These are phyloP conservation scores for Cutaneotrichosporon spelunceum DNA, from an alignment of 1,284 basidiomycete genomes.

Conservation along the genomic window DNA sequence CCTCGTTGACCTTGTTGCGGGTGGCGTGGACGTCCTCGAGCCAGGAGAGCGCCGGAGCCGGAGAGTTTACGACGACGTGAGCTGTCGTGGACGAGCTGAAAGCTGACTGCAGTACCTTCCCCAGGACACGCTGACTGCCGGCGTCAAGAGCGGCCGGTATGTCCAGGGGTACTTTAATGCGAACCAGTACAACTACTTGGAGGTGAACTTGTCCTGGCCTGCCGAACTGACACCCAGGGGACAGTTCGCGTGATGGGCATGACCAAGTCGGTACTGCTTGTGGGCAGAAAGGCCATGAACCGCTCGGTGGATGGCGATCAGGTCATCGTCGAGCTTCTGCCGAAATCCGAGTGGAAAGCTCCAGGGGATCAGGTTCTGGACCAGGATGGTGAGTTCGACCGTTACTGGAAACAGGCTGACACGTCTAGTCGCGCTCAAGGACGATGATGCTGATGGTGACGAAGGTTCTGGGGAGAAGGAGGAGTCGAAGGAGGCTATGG, in stretches of 20 bases:
- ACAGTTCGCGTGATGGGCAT: constrained; percentile 72
- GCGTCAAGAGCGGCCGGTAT: constrained; percentile 77
- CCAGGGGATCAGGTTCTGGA: constrained; percentile 91
- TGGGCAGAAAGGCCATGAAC: constrained; percentile 93
- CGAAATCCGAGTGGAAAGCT: constrained; percentile 87
- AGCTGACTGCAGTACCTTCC: constrained; percentile 69
- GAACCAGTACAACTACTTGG: constrained; percentile 92
- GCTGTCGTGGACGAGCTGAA: constrained; percentile 20
- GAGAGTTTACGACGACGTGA: constrained; percentile 72
- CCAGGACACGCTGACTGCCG: constrained; percentile 68
- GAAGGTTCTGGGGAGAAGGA: constrained; percentile 62
- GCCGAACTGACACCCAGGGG: constrained; percentile 56
- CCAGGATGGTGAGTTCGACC: constrained; percentile 64
- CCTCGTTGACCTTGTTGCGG: constrained; percentile 75
- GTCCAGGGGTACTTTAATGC: constrained; percentile 94
- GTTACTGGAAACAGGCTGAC: constrained; percentile 1
- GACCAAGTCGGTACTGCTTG: constrained; percentile 74
- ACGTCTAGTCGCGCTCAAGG: constrained; percentile 67
- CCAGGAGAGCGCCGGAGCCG: constrained; percentile 52
- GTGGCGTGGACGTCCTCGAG: constrained; percentile 58
- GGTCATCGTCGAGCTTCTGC: constrained; percentile 85
- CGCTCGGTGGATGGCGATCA: constrained; percentile 90
- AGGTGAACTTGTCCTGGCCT: constrained; percentile 56
- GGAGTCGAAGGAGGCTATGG: constrained; percentile 37
- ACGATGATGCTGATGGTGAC: constrained; percentile 92